Conservation (phyloP, 331 rosid species). For the Prunus yedoensis region DNA sequence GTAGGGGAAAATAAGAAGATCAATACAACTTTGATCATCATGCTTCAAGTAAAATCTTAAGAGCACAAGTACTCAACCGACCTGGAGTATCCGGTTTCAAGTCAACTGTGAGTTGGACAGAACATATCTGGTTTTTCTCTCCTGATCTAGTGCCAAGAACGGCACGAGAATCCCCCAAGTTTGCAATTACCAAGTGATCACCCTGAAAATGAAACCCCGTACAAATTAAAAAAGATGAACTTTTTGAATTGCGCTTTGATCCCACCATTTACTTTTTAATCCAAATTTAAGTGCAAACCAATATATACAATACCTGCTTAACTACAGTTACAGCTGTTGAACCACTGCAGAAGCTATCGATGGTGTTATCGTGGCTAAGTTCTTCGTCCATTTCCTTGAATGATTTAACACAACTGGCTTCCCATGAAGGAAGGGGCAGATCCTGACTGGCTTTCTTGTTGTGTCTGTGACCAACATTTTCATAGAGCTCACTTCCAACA, state of each 20-base stretch:
- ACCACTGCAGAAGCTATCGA: constrained; percentile 85
- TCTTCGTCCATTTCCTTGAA: constrained; percentile 65
- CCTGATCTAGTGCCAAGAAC: constrained; percentile 70
- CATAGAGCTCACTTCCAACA: constrained; percentile 16
- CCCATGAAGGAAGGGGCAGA: constrained; percentile 65
- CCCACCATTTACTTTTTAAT: neutral
- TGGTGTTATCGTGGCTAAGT: constrained; percentile 51
- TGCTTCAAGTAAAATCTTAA: neutral
- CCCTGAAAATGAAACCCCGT: constrained; percentile 46
- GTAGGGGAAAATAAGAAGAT: neutral
- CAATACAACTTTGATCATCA: neutral
- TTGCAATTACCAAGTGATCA: constrained; percentile 64
- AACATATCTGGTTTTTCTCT: constrained; percentile 47
- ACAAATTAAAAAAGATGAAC: neutral
- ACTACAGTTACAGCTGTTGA: constrained; percentile 79
- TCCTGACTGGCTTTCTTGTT: neutral
- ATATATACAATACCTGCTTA: constrained; percentile 57
- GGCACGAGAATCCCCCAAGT: constrained; percentile 93
- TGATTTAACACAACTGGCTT: constrained; percentile 58
- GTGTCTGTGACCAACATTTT: neutral
- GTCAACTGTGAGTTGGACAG: constrained; percentile 86
- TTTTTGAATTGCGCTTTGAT: neutral
- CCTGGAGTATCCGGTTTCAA: constrained; percentile 80
- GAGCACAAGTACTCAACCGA: constrained; percentile 32
- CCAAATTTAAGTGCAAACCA: neutral